Evolutionary conservation across 2,329 filamentous ascomycete species (phyloP).

Genomic region (Fusarium sp.): DNA sequence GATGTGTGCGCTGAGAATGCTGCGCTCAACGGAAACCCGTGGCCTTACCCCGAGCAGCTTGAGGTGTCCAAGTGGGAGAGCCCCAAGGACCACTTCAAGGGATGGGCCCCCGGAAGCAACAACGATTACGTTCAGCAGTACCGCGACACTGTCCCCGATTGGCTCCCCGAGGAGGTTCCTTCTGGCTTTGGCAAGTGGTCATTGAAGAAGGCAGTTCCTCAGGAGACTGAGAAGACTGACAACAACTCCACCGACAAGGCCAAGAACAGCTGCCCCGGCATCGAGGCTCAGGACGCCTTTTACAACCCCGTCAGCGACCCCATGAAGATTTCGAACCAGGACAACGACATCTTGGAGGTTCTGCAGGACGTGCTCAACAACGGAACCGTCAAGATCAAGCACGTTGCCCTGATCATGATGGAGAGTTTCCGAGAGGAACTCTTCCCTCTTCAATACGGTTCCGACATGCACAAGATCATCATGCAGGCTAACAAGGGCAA

Average conservation of each 20-base stretch:
- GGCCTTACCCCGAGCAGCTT: constrained; percentile 46
- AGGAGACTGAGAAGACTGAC: background rate
- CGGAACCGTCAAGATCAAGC: constrained; percentile 53
- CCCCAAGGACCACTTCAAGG: constrained; percentile 41
- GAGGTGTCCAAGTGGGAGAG: constrained; percentile 39
- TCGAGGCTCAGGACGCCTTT: constrained; percentile 37
- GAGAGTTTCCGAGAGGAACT: constrained; percentile 59
- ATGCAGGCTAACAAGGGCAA: constrained; percentile 44
- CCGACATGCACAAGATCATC: constrained; percentile 50
- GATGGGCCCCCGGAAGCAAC: constrained; percentile 46
- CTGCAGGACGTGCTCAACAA: constrained; percentile 39
- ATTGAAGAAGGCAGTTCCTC: constrained; percentile 2
- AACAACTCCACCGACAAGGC: background rate
- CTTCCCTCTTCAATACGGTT: constrained; percentile 56
- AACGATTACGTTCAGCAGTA: constrained; percentile 40
- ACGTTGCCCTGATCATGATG: constrained; percentile 57
- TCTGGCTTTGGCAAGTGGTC: constrained; percentile 45
- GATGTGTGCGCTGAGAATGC: constrained; percentile 38
- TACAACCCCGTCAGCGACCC: constrained; percentile 54
- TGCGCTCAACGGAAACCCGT: constrained; percentile 31
- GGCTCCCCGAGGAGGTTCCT: constrained; percentile 42
- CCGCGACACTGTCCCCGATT: constrained; percentile 38
- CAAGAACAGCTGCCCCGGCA: constrained; percentile 1
- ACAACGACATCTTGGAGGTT: constrained; percentile 44
- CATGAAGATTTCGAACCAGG: constrained; percentile 53